Evolutionary conservation across 1,284 basidiomycete species (phyloP).

Genomic region (Coriolopsis trogii): DNA sequence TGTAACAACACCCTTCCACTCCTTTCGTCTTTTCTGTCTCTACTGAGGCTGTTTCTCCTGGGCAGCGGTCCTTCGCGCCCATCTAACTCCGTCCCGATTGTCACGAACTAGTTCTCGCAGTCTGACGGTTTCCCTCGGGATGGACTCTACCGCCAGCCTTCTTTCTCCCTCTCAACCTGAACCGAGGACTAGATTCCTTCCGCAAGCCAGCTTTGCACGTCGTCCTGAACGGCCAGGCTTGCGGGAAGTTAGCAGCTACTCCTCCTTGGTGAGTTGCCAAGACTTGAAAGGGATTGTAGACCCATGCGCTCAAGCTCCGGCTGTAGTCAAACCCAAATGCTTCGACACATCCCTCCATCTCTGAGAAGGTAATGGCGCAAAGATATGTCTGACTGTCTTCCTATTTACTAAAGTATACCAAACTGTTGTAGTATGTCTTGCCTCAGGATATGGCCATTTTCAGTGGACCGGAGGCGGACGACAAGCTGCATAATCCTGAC

Average conservation of each 20-base stretch:
- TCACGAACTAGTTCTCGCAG: background rate
- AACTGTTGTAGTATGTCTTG: constrained; percentile 62
- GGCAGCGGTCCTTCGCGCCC: background rate
- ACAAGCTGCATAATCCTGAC: constrained; percentile 76
- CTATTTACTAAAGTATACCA: background rate
- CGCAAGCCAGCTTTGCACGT: constrained; percentile 50
- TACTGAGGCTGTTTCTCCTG: background rate
- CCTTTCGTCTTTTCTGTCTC: background rate
- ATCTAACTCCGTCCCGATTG: background rate
- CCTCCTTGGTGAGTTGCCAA: background rate
- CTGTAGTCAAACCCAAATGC: constrained; percentile 10
- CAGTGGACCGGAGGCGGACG: constrained; percentile 69
- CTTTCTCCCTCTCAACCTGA: constrained; percentile 17
- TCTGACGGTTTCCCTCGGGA: background rate
- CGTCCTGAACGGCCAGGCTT: constrained; percentile 27
- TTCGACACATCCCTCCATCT: constrained; percentile 31
- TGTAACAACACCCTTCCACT: background rate
- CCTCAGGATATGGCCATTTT: constrained; percentile 71
- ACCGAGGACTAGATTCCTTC: constrained; percentile 42
- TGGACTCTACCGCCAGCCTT: constrained; percentile 19
- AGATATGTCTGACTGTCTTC: too few species aligned
- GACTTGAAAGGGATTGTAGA: constrained; percentile 2
- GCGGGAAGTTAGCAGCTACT: background rate
- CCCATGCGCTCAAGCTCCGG: constrained; percentile 11
- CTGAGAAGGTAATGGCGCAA: constrained; percentile 38